Evolutionary conservation across 208 protist genomes (phyloP), one percentile per base, ranked within the genome.

Genomic region (Strigomonas galati): DNA sequence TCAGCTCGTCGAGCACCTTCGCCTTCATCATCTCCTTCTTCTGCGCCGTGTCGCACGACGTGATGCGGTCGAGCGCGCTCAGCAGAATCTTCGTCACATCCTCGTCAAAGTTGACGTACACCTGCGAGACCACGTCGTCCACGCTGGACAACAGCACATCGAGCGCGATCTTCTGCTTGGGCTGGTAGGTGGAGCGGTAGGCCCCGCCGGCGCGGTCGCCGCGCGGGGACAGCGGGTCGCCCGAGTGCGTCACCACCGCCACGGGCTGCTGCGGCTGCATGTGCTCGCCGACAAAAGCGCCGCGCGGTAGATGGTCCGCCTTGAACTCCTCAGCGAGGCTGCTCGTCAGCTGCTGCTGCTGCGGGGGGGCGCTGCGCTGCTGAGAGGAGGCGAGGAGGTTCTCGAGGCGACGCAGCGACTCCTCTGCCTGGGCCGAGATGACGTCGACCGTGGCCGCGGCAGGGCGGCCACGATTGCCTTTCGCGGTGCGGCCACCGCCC

Each of bases 21-120:
- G 87, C 76, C 51, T 90, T 91, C 53, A 78, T 67, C 23, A 72
- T 69, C 52, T 89, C 87, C 48, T 74, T 71, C 67, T 85, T 76
- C 26, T 89, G 80, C 30, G 85, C 61, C 21, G 80, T 93, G 23
- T 86, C 85, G 56, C 81, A 88, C 12, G 74, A 72, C 31, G 90
- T 93, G 10, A 96, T 78, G 24, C 77, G 81, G 63, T 93, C 90
- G 21, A 96, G 85, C 0, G 80, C 85, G 67, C 93, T 93, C n/a
- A 96, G 75, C n/a, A 96, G 73, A 54, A 96, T 69, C 65, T 87
- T 91, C 17, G 87, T 96, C 65, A 93, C 66, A 66, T 87, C 87
- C 65, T 96, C 90, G 68, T 96, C 90, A 66, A 96, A 92, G 71
- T 77, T 53, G 35, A 93, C 85, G 69, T 96, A 96, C 43, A 96